These are phyloP conservation scores for Pinus tabuliformis DNA, from an alignment of 75 land plant species.

Conservation along the genomic window DNA sequence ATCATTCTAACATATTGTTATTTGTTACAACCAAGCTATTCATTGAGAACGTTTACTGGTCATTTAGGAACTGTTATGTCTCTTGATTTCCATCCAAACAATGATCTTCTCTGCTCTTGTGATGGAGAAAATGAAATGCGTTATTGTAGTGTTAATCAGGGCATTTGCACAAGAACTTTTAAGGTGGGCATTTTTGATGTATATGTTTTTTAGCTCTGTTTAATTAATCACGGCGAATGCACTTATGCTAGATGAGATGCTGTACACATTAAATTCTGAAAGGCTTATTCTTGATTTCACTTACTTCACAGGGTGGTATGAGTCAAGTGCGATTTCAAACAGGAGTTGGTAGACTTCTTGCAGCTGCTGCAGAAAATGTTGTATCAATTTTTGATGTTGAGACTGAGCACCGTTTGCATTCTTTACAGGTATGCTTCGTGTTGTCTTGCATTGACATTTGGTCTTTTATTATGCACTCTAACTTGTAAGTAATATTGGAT, in stretches of 20 bases:
- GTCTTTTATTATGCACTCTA: background rate
- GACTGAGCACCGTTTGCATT: slow-evolving; percentile 28
- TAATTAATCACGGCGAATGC: background rate
- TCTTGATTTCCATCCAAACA: slow-evolving; percentile 77
- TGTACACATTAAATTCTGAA: background rate
- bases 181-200: slow-evolving; percentile 37
- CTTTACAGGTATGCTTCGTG: slow-evolving; percentile 40
- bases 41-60: slow-evolving; percentile 66
- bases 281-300: background rate
- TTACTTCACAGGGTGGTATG: slow-evolving; percentile 42
- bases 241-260: background rate
- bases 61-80: slow-evolving; percentile 68
- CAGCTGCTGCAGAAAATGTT: slow-evolving; percentile 61
- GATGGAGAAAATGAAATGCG: slow-evolving; percentile 76
- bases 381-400: slow-evolving; percentile 78
- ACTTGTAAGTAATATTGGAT: background rate
- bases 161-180: slow-evolving; percentile 45
- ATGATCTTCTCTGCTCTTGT: slow-evolving; percentile 74
- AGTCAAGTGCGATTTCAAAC: slow-evolving; percentile 74
- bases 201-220: too few species aligned
- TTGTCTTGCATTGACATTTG: background rate
- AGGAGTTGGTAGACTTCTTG: slow-evolving; percentile 45
- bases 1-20: background rate
- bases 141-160: slow-evolving; percentile 70
- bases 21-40: slow-evolving; percentile 57